Evolutionary conservation across 2,329 filamentous ascomycete species (phyloP).

Genomic region (Akanthomyces uredinophilus): DNA sequence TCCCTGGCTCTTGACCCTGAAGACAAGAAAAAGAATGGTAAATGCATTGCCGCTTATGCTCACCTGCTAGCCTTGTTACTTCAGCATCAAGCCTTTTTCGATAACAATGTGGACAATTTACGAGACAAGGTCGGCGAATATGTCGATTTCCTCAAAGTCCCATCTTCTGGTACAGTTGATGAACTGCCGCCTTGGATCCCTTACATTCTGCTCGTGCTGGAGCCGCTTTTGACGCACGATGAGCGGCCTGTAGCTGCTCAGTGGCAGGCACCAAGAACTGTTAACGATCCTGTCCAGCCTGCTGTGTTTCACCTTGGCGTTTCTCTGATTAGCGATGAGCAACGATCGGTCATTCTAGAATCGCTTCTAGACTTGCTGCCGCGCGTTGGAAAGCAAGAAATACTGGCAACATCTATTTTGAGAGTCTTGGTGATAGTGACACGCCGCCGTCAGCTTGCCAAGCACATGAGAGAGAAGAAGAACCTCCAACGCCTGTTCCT

Average conservation of each 20-base stretch:
- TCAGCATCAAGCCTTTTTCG: constrained; percentile 77
- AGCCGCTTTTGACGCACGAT: constrained; percentile 86
- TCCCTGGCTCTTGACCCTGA: constrained; percentile 59
- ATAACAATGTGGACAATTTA: constrained; percentile 66
- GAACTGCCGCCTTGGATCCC: constrained; percentile 90
- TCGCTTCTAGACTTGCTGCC: constrained; percentile 79
- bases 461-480: constrained; percentile 75
- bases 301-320: constrained; percentile 57
- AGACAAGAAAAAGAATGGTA: constrained; percentile 57
- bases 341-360: constrained; percentile 68
- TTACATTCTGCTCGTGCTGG: constrained; percentile 82
- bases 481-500: constrained; percentile 88
- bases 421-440: constrained; percentile 86
- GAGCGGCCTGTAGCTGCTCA: constrained; percentile 69
- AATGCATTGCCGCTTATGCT: constrained; percentile 76
- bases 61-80: constrained; percentile 85
- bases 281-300: constrained; percentile 44
- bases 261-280: constrained; percentile 57
- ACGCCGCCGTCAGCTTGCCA: constrained; percentile 68
- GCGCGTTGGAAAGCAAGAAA: constrained; percentile 80
- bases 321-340: constrained; percentile 51
- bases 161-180: constrained; percentile 61
- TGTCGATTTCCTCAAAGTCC: constrained; percentile 71
- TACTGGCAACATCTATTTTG: constrained; percentile 74
- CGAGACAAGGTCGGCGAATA: constrained; percentile 72